Percentiles rank a stretch among this genome's conserved stretches.
Evolutionary conservation across 257 asterid species (phyloP).

Genomic region (Prunella vulgaris): DNA sequence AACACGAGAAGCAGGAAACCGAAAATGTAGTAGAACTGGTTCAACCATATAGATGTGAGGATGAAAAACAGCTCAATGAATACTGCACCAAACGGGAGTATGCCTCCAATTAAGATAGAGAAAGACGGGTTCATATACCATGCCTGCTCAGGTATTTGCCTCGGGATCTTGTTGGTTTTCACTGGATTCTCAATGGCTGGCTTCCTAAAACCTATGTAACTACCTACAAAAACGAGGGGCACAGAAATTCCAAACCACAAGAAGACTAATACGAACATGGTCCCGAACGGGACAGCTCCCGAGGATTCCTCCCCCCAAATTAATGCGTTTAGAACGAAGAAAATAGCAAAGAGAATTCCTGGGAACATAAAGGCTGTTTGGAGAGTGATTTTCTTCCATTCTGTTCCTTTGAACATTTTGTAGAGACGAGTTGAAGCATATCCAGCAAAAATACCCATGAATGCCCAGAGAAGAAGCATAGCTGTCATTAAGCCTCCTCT

Average conservation of each 20-base stretch:
- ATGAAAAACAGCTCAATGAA: constrained; percentile 86
- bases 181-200: constrained; percentile 86
- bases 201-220: constrained; percentile 70
- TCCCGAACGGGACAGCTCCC: constrained; percentile 89
- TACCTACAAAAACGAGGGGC: constrained; percentile 83
- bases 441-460: constrained; percentile 91
- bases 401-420: constrained; percentile 87
- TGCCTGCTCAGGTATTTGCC: constrained; percentile 92
- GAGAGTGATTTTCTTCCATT: constrained; percentile 83
- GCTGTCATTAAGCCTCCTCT: constrained; percentile 94
- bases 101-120: constrained; percentile 84
- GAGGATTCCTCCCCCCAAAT: constrained; percentile 92
- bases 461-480: constrained; percentile 86
- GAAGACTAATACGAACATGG: constrained; percentile 73
- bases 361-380: constrained; percentile 78
- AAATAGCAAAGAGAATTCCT: constrained; percentile 52
- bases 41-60: constrained; percentile 88
- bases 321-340: constrained; percentile 71
- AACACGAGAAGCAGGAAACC: constrained; percentile 84
- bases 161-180: constrained; percentile 83
- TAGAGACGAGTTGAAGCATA: constrained; percentile 79
- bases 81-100: constrained; percentile 92
- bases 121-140: constrained; percentile 88
- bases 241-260: constrained; percentile 88
- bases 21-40: constrained; percentile 84